phyloP scores from a whole-genome alignment of 768 basidiomycete species.

The Podaxis sp. region DNA sequence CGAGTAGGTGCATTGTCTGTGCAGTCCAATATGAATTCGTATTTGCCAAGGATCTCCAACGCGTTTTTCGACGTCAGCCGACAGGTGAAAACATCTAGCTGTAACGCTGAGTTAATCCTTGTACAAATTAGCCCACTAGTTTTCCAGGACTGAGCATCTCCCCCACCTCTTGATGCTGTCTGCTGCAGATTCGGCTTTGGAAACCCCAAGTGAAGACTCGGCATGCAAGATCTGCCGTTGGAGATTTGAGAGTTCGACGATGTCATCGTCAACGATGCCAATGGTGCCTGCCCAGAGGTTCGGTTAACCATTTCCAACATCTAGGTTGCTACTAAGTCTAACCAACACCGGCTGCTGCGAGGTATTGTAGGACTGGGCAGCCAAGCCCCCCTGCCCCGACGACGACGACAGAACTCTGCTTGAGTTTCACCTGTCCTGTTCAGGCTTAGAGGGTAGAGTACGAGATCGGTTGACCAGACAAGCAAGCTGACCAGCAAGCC shows the following conservation, averaged over 20 bases:
- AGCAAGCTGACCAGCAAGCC: constrained; percentile 60
- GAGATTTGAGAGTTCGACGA: constrained; percentile 84
- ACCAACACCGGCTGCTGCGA: constrained; percentile 92
- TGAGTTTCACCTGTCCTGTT: constrained; percentile 81
- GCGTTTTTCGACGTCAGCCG: constrained; percentile 65
- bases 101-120: constrained; percentile 75
- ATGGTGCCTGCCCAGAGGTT: constrained; percentile 56
- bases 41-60: constrained; percentile 48
- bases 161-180: constrained; percentile 58
- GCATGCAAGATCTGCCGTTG: constrained; percentile 91
- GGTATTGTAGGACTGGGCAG: constrained; percentile 92
- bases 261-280: constrained; percentile 86
- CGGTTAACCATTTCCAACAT: neutral
- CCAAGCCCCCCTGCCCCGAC: constrained; percentile 96
- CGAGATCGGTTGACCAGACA: neutral
- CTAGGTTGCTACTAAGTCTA: constrained; percentile 18
- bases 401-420: constrained; percentile 71
- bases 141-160: neutral
- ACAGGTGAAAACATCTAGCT: constrained; percentile 47
- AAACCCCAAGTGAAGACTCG: constrained; percentile 65
- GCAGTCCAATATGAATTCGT: constrained; percentile 86
- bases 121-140: neutral
- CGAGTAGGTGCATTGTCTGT: constrained; percentile 92
- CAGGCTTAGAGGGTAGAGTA: constrained; percentile 10
- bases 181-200: constrained; percentile 82